phyloP scores from a whole-genome alignment of 345 rosid genomes.

The Pugionium dolabratum region DNA sequence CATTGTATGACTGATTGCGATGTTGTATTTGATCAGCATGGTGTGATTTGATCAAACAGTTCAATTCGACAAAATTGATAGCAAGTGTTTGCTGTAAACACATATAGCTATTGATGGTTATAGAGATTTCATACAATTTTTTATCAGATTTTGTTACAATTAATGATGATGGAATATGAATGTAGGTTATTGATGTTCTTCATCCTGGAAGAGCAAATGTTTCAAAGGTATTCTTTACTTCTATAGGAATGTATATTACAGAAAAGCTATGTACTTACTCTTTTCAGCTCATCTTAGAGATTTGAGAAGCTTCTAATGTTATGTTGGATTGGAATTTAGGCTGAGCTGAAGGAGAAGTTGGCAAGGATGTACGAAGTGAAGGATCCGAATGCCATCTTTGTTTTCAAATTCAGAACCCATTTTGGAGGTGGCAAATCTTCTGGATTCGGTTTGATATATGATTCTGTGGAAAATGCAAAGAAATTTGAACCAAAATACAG shows the following conservation, averaged over 20 bases:
- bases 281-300: background rate
- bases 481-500: conserved; percentile 94
- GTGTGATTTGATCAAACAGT: no score
- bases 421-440: conserved; percentile 99
- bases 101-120: background rate
- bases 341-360: conserved; percentile 84
- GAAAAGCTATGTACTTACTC: background rate
- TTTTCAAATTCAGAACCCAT: conserved; percentile 88
- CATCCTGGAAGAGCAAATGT: conserved; percentile 96
- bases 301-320: background rate
- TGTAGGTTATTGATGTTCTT: conserved; percentile 88
- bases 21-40: no score
- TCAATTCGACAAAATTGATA: no score
- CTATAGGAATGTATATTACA: no score
- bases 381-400: conserved; percentile 85
- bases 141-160: background rate
- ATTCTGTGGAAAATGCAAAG: conserved; percentile 84
- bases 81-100: background rate
- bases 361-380: conserved; percentile 79
- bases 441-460: conserved; percentile 93
- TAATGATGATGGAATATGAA: background rate
- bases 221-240: conserved; percentile 60
- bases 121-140: background rate
- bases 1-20: no score
- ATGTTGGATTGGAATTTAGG: conserved; percentile 43